Evolutionary conservation across 139 green algal genomes (phyloP), one percentile per base, ranked within the genome.

Genomic region (Chlamydomonas sphaeroides): DNA sequence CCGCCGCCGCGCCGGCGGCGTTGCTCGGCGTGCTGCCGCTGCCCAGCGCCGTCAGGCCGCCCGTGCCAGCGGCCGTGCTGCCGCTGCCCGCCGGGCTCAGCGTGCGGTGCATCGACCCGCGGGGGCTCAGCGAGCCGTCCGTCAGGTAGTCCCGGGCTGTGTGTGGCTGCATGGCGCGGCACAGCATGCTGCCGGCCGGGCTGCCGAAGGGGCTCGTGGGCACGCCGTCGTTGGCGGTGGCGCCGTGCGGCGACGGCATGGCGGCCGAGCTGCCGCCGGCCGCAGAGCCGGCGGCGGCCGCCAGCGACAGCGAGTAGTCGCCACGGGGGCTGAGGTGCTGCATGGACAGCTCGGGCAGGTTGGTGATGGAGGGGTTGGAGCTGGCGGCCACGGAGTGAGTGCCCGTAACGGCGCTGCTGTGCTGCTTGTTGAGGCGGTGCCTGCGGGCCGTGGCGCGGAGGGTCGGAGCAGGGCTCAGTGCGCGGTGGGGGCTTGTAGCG

Each of bases 331-430:
- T 65, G 45, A 65, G 6, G 41, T 72, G 62, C 23, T 63, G 62
- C 59, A 61, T 42, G 32, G 59, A 45, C 4, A 73, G 75, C 32
- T 65, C 75, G 6, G 61, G 42, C 2, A 65, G 21, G 61, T 68
- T 63, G n/a, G 75, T 82, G 42, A 65, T 30, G 42, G 75, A 82
- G 75, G 75, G 75, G 23, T 35, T 73, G 61, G 75, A 82, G 63
- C 62, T 73, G 61, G 61, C 42, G 3, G 33, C 45, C 2, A 45
- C 41, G 2, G 75, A 82, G 42, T 26, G 33, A 5, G 25, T 63
- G 59, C 69, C 23, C 23, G 38, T 32, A 18, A 45, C 5, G 5
- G 32, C 69, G 32, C 18, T 35, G 45, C 1, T 35, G 42, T n/a
- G 33, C 28, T 77, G 69, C 48, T 62, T 42, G 3, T 5, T 32